Conservation (phyloP, 768 basidiomycete species). For the Boletus tomentosulus region DNA sequence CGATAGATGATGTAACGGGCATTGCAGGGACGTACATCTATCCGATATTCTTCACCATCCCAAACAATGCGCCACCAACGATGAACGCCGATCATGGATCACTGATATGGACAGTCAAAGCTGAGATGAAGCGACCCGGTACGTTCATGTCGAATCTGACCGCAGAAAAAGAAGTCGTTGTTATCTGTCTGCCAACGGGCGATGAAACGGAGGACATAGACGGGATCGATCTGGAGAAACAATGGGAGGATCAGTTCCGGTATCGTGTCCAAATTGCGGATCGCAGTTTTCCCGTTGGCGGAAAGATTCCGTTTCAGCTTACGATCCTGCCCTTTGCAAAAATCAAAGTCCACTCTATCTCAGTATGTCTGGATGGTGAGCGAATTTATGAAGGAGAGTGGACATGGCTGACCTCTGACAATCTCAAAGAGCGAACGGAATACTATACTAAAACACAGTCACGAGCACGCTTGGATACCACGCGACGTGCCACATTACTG, state of each 20-base stretch:
- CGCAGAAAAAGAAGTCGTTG: conserved; percentile 64
- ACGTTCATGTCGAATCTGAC: conserved; percentile 68
- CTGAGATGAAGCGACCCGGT: conserved; percentile 79
- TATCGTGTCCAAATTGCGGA: conserved; percentile 75
- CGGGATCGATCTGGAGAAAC: conserved; percentile 78
- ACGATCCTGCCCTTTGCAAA: conserved; percentile 82
- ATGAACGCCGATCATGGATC: conserved; percentile 72
- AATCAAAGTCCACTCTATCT: conserved; percentile 72
- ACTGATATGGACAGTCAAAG: conserved; percentile 76
- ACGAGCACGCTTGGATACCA: conserved; percentile 65
- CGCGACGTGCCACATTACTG: conserved; percentile 58
- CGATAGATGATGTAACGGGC: conserved; percentile 45
- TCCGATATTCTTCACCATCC: conserved; percentile 88
- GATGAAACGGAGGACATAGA: conserved; percentile 55
- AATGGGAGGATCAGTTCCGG: conserved; percentile 87
- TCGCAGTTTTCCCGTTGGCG: conserved; percentile 82
- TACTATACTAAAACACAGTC: conserved; percentile 70
- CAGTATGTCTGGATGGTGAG: conserved; percentile 78
- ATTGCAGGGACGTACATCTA: conserved; percentile 82
- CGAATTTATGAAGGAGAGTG: neutral
- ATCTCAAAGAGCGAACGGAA: conserved; percentile 64
- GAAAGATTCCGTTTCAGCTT: conserved; percentile 72
- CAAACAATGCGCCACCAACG: conserved; percentile 73
- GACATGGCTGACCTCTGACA: neutral
- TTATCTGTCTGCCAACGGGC: conserved; percentile 65